A percentile compares a stretch with the other conserved stretches of the same genome.
Evolutionary conservation across 2,329 filamentous ascomycete genomes (phyloP).

Genomic region (Ophiostoma pallidulum): DNA sequence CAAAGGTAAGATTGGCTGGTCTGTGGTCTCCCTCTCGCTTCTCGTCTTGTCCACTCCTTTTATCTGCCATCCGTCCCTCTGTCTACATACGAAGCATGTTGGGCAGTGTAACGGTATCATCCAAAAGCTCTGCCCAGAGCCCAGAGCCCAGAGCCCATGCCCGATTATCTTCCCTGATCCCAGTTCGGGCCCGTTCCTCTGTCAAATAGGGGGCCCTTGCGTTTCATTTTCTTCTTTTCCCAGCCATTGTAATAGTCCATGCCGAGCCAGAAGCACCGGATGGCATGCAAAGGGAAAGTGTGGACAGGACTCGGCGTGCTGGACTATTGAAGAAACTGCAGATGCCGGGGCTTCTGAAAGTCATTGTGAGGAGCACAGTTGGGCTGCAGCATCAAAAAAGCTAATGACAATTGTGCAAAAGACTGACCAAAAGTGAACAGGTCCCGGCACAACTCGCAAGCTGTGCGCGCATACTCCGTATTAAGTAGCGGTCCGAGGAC

Average conservation of each 20-base stretch:
- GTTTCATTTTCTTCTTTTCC: conserved; percentile 1
- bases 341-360: too few species aligned
- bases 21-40: not conserved
- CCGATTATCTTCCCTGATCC: too few species aligned
- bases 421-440: too few species aligned
- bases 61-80: not conserved
- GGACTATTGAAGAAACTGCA: not conserved
- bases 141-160: not conserved
- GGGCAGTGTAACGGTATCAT: not conserved
- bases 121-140: not conserved
- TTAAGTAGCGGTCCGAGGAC: conserved; percentile 1
- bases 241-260: too few species aligned
- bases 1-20: not conserved
- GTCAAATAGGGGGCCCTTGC: too few species aligned
- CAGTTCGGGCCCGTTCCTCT: too few species aligned
- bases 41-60: not conserved
- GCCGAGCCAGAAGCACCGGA: too few species aligned
- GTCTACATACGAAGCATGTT: not conserved
- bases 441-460: not conserved
- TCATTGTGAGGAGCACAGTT: not conserved
- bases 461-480: not conserved
- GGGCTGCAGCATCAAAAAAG: conserved; percentile 5
- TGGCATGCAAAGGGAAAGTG: too few species aligned
- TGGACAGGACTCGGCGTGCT: too few species aligned
- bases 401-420: not conserved